Evolutionary conservation across 345 rosid species (phyloP).

Genomic region (Abelmoschus esculentus): DNA sequence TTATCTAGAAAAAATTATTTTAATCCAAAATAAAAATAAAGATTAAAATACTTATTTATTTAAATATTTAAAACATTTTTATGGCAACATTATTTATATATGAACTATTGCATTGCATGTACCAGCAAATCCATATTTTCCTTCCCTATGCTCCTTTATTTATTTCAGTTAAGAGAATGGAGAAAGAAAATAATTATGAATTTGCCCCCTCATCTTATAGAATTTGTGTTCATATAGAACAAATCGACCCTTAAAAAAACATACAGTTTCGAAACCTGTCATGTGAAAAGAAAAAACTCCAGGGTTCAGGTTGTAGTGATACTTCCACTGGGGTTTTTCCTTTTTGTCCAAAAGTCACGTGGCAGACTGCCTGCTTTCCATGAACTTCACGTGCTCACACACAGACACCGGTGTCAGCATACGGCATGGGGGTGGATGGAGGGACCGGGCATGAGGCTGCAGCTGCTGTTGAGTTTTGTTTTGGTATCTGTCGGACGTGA

Average conservation of each 20-base stretch:
- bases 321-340: neutral
- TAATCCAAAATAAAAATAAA: too few relatives aligned
- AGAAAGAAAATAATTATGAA: too few relatives aligned
- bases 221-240: too few relatives aligned
- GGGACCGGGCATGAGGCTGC: neutral
- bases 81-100: too few relatives aligned
- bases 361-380: neutral
- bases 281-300: neutral
- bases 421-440: neutral
- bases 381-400: slow-evolving; percentile 1
- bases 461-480: neutral
- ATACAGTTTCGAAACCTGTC: neutral
- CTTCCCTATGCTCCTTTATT: too few relatives aligned
- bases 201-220: too few relatives aligned
- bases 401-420: neutral
- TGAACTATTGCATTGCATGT: too few relatives aligned
- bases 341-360: neutral
- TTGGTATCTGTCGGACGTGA: neutral
- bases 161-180: too few relatives aligned
- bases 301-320: neutral
- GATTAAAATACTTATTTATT: too few relatives aligned
- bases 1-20: too few relatives aligned
- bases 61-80: too few relatives aligned
- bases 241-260: neutral
- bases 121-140: too few relatives aligned